phyloP scores from a whole-genome alignment of 106 monocot species.

The Xerophyta viscosa region DNA sequence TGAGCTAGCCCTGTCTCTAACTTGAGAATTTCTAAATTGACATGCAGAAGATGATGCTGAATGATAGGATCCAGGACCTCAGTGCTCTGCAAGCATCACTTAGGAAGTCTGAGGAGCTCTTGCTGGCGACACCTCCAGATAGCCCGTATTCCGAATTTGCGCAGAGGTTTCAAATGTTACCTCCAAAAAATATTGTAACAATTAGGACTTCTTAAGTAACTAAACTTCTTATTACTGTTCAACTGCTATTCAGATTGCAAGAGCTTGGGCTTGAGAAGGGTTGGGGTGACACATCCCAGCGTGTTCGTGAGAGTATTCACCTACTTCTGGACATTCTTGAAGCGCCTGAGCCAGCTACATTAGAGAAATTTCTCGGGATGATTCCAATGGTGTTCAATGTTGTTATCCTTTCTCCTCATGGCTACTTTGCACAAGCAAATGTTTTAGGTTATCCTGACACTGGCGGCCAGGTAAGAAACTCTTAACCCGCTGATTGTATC shows the following conservation, averaged over 20 bases:
- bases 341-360: constrained; percentile 76
- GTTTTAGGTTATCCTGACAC: constrained; percentile 98
- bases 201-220: too few species aligned
- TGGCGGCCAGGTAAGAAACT: constrained; percentile 64
- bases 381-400: constrained; percentile 97
- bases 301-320: constrained; percentile 57
- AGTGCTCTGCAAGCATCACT: constrained; percentile 54
- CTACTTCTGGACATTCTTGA: constrained; percentile 72
- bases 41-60: constrained; percentile 75
- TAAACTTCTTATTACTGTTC: too few species aligned
- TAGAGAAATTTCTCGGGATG: constrained; percentile 76
- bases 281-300: constrained; percentile 83
- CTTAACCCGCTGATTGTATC: too few species aligned
- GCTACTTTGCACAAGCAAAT: constrained; percentile 95
- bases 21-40: background rate
- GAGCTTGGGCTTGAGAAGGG: constrained; percentile 95
- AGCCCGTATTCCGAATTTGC: constrained; percentile 82
- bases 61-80: constrained; percentile 54
- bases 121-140: constrained; percentile 38
- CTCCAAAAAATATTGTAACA: too few species aligned
- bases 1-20: too few species aligned
- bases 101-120: constrained; percentile 85
- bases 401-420: constrained; percentile 93
- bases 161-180: too few species aligned
- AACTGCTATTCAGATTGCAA: constrained; percentile 58